Percentiles rank a stretch among this genome's conserved stretches.
These are phyloP conservation scores for Fusarium tuaranense DNA, from an alignment of 2,329 filamentous ascomycete species.

Conservation along the genomic window DNA sequence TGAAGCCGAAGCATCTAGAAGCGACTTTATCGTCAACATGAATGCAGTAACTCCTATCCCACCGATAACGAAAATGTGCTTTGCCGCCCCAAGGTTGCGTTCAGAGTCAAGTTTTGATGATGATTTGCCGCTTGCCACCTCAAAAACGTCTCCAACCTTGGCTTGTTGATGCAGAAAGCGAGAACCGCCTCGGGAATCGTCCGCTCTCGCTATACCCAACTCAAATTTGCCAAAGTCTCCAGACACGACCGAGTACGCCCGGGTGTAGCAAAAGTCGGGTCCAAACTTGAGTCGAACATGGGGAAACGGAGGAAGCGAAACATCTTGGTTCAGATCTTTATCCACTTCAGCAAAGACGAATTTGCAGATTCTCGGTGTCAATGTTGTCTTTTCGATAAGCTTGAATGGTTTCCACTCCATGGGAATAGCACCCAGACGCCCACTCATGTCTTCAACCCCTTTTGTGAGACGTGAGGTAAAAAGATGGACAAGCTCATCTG, in stretches of 20 bases:
- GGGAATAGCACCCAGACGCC: slow-evolving; percentile 18
- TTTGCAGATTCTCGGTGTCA: slow-evolving; percentile 18
- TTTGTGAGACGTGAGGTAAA: slow-evolving; percentile 14
- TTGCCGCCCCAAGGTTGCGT: background rate
- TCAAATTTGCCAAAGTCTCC: slow-evolving; percentile 14
- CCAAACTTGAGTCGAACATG: slow-evolving; percentile 26
- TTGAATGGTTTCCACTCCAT: slow-evolving; percentile 26
- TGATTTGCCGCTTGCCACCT: slow-evolving; percentile 6
- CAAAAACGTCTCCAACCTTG: slow-evolving; percentile 7
- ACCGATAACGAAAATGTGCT: slow-evolving; percentile 22
- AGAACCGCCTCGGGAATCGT: slow-evolving; percentile 24
- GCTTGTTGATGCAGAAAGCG: slow-evolving; percentile 14
- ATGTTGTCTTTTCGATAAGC: background rate
- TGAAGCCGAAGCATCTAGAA: background rate
- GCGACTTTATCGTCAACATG: background rate
- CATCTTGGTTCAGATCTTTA: background rate
- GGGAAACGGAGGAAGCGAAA: background rate
- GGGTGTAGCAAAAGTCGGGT: slow-evolving; percentile 1
- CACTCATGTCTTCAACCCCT: slow-evolving; percentile 24
- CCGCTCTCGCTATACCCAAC: slow-evolving; percentile 12
- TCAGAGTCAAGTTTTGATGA: background rate
- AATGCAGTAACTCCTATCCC: slow-evolving; percentile 28
- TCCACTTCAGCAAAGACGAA: slow-evolving; percentile 1
- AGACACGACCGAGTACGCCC: slow-evolving; percentile 26
- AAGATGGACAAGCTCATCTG: slow-evolving; percentile 18